Percentiles rank a stretch among this genome's conserved stretches.
Evolutionary conservation across 176 grass and related monocot genomes (phyloP).

Genomic region (Typha latifolia): DNA sequence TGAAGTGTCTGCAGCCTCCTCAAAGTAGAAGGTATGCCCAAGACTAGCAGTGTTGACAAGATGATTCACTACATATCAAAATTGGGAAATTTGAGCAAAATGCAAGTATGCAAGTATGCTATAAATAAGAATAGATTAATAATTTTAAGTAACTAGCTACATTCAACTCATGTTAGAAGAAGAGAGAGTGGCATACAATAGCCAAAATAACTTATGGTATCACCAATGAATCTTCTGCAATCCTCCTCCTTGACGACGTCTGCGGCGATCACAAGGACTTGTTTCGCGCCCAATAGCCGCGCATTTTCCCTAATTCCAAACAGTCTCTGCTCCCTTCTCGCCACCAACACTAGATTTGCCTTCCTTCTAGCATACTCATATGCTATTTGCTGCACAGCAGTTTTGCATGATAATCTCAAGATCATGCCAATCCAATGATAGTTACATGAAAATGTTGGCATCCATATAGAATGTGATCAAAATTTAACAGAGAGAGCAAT

Average conservation of each 20-base stretch:
- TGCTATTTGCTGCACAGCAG: slow-evolving; percentile 57
- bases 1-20: slow-evolving; percentile 62
- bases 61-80: slow-evolving; percentile 53
- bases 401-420: not conserved
- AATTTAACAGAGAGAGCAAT: too few species aligned
- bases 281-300: slow-evolving; percentile 47
- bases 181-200: slow-evolving; percentile 33
- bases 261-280: slow-evolving; percentile 70
- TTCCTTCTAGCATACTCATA: slow-evolving; percentile 80
- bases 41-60: slow-evolving; percentile 87
- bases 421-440: too few species aligned
- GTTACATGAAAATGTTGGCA: too few species aligned
- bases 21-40: slow-evolving; percentile 71
- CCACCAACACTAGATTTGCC: slow-evolving; percentile 70
- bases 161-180: not conserved
- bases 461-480: too few species aligned
- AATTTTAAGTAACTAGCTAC: not conserved
- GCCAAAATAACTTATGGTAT: slow-evolving; percentile 79
- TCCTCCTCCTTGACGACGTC: slow-evolving; percentile 89
- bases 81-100: not conserved
- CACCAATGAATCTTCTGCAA: slow-evolving; percentile 57
- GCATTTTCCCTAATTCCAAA: slow-evolving; percentile 70
- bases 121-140: not conserved
- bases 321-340: slow-evolving; percentile 69
- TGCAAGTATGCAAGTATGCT: not conserved